A percentile compares a stretch with the other conserved stretches of the same genome.
phyloP scores from a whole-genome alignment of 768 basidiomycete genomes.

The Tricholoma flavovirens region DNA sequence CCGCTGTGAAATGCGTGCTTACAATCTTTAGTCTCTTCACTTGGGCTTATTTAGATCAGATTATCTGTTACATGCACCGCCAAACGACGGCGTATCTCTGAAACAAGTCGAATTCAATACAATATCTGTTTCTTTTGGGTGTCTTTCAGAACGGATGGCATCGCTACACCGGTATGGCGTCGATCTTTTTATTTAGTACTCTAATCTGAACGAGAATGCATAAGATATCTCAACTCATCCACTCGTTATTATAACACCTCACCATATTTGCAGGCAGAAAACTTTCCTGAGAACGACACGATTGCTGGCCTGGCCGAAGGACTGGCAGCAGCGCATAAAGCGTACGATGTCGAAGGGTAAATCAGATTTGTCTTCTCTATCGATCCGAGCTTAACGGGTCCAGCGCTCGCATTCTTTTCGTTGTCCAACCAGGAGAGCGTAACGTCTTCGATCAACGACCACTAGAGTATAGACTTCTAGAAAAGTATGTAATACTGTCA shows the following conservation, averaged over 20 bases:
- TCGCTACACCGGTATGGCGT: slow-evolving; percentile 67
- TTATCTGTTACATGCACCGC: slow-evolving; percentile 73
- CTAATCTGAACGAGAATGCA: not conserved
- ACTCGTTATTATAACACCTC: slow-evolving; percentile 66
- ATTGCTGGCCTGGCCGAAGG: slow-evolving; percentile 67
- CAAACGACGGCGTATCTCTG: slow-evolving; percentile 36
- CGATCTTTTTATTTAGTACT: not conserved
- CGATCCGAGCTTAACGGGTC: not conserved
- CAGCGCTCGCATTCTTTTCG: slow-evolving; percentile 67
- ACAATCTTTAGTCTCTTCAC: slow-evolving; percentile 57
- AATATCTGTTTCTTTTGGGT: slow-evolving; percentile 87
- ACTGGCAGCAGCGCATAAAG: slow-evolving; percentile 72
- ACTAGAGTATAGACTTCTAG: slow-evolving; percentile 82
- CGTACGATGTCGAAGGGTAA: slow-evolving; percentile 57
- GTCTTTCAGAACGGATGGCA: slow-evolving; percentile 61
- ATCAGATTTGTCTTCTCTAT: slow-evolving; percentile 1
- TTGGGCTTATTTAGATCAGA: slow-evolving; percentile 93
- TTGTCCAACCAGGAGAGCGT: slow-evolving; percentile 83
- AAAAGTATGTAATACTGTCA: slow-evolving; percentile 45
- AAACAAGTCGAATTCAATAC: slow-evolving; percentile 99
- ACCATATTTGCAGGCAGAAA: slow-evolving; percentile 42
- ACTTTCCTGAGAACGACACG: slow-evolving; percentile 72
- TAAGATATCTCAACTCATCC: slow-evolving; percentile 59
- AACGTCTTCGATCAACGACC: slow-evolving; percentile 93
- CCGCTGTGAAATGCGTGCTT: not conserved